Percentiles rank a stretch among this genome's conserved stretches.
phyloP scores from a whole-genome alignment of 805 yeast genomes.

The Wickerhamiella cacticola region DNA sequence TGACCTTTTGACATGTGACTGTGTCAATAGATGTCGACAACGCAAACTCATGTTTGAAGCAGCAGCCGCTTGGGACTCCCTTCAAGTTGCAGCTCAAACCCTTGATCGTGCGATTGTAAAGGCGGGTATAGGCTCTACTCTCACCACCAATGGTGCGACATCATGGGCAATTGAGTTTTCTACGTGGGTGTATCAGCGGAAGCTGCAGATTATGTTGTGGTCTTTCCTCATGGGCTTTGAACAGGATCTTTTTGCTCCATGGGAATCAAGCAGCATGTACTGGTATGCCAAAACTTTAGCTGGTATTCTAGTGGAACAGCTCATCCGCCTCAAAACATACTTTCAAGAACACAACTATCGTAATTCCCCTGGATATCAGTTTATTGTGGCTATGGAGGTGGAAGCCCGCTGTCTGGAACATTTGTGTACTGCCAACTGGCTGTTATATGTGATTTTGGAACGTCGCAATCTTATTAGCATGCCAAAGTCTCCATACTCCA shows the following conservation, averaged over 20 bases:
- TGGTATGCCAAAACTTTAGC: slow-evolving; percentile 52
- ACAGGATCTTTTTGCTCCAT: slow-evolving; percentile 54
- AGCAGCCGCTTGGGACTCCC: slow-evolving; percentile 55
- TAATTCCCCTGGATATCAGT: slow-evolving; percentile 17
- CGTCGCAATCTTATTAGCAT: slow-evolving; percentile 14
- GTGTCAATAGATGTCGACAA: slow-evolving; percentile 69
- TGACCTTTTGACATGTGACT: slow-evolving; percentile 37
- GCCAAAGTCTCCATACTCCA: slow-evolving; percentile 13
- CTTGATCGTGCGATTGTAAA: slow-evolving; percentile 40
- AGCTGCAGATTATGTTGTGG: slow-evolving; percentile 59
- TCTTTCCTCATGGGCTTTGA: slow-evolving; percentile 65
- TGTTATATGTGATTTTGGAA: slow-evolving; percentile 21
- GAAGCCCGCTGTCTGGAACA: slow-evolving; percentile 26
- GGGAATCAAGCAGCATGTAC: slow-evolving; percentile 55
- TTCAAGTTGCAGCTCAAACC: slow-evolving; percentile 62
- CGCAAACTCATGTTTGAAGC: slow-evolving; percentile 58
- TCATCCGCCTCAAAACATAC: slow-evolving; percentile 31
- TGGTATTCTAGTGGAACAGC: slow-evolving; percentile 33
- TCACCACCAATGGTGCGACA: slow-evolving; percentile 7
- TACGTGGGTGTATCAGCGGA: slow-evolving; percentile 55
- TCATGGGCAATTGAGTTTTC: slow-evolving; percentile 47
- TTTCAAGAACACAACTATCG: slow-evolving; percentile 22
- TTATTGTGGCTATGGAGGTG: slow-evolving; percentile 24
- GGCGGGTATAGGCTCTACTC: slow-evolving; percentile 18
- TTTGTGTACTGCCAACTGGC: slow-evolving; percentile 25